These are phyloP conservation scores for Flueggea neowawraea DNA, from an alignment of 441 rosid genomes.

Conservation along the genomic window DNA sequence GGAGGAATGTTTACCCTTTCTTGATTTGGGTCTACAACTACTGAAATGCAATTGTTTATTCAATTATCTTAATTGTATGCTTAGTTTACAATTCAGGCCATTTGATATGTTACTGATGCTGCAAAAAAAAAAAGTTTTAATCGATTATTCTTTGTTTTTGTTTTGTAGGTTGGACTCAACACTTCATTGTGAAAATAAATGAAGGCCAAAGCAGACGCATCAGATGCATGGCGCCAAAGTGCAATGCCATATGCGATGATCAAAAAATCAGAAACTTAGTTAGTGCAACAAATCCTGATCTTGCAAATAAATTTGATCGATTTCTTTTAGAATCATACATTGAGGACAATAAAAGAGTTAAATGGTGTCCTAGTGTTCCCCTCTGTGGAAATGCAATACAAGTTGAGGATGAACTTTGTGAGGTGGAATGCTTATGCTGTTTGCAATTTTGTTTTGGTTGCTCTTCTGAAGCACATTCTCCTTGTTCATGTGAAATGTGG, in stretches of 20 bases:
- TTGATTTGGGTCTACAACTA: not conserved
- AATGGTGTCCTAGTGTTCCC: constrained; percentile 92
- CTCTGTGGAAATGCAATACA: constrained; percentile 89
- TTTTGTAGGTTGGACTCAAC: constrained; percentile 72
- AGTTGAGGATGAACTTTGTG: constrained; percentile 65
- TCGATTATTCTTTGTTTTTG: not conserved
- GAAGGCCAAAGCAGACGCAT: constrained; percentile 78
- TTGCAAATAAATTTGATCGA: constrained; percentile 71
- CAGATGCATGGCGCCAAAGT: constrained; percentile 69
- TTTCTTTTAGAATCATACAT: constrained; percentile 81
- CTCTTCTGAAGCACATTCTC: constrained; percentile 70
- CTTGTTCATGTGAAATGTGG: constrained; percentile 94
- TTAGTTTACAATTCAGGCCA: no score
- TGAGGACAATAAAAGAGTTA: constrained; percentile 84
- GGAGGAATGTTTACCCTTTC: not conserved
- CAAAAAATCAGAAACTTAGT: constrained; percentile 52
- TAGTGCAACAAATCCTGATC: constrained; percentile 41
- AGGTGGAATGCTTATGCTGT: constrained; percentile 85
- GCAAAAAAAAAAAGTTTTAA: not conserved
- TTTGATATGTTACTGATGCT: not conserved
- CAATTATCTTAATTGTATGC: not conserved
- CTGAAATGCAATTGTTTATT: not conserved
- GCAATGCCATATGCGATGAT: constrained; percentile 72
- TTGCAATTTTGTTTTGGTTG: constrained; percentile 73
- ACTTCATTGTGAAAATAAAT: constrained; percentile 73